Evolutionary conservation across 2,329 filamentous ascomycete genomes (phyloP).

Genomic region (Neocucurbitaria cava): DNA sequence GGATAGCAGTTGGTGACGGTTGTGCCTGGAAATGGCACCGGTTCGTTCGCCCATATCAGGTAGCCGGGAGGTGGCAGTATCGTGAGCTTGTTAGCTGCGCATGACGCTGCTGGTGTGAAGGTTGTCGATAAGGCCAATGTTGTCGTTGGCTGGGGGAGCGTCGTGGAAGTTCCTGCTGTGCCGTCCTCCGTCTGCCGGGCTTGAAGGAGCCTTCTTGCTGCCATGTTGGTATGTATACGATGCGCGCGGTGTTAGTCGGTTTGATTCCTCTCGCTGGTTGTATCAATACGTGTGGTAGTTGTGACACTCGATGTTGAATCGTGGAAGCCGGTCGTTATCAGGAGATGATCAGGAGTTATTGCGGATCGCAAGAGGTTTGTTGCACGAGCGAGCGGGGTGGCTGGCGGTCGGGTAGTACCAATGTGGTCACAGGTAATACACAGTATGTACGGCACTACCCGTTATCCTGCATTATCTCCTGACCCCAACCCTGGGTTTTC

Average conservation of each 20-base stretch:
- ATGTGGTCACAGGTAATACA: too few species aligned
- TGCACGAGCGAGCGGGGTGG: neutral
- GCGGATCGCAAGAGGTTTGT: neutral
- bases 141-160: constrained; percentile 11
- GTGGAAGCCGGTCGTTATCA: too few species aligned
- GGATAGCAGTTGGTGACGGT: constrained; percentile 35
- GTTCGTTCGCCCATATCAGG: constrained; percentile 36
- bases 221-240: too few species aligned
- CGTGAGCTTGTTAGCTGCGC: constrained; percentile 27
- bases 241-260: too few species aligned
- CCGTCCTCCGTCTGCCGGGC: neutral
- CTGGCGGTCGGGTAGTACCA: too few species aligned
- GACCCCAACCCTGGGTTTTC: too few species aligned
- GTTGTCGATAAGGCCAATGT: constrained; percentile 30
- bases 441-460: too few species aligned
- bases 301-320: too few species aligned
- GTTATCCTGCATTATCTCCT: too few species aligned
- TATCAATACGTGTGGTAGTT: too few species aligned
- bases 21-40: constrained; percentile 24
- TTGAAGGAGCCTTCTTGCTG: constrained; percentile 1
- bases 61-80: constrained; percentile 30
- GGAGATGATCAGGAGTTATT: too few species aligned
- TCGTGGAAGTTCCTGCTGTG: neutral
- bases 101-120: constrained; percentile 35
- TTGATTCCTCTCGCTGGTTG: too few species aligned